Conservation (phyloP, 169 alveolate species). For the Theileria annulata region DNA sequence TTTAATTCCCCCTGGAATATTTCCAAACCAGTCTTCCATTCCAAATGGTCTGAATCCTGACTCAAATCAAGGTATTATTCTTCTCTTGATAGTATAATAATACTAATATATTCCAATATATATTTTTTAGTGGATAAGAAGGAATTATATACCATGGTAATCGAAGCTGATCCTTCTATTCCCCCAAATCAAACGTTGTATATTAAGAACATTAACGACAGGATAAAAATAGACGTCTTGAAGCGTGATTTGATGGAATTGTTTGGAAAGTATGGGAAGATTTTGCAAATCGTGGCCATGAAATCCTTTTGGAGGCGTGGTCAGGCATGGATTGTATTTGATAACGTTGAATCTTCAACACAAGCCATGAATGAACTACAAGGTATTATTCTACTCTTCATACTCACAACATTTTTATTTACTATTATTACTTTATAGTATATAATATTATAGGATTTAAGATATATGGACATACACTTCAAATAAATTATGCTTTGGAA, state of each 20-base stretch:
- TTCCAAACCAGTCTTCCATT: no score
- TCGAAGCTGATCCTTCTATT: conserved; percentile 69
- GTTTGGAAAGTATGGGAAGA: conserved; percentile 72
- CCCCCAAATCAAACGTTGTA: conserved; percentile 76
- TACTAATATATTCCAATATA: no score
- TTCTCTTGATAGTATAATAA: no score
- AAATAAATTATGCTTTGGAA: conserved; percentile 75
- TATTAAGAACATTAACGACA: conserved; percentile 72
- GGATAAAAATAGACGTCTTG: conserved; percentile 66
- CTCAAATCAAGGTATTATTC: no score
- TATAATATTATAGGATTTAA: conserved; percentile 10
- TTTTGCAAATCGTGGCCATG: conserved; percentile 77
- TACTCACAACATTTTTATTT: no score
- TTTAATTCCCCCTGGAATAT: no score
- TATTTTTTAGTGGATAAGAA: no score
- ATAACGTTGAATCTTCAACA: conserved; percentile 70
- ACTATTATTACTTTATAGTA: no score
- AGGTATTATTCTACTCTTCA: conserved; percentile 35
- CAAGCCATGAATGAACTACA: conserved; percentile 77
- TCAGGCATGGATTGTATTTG: conserved; percentile 82
- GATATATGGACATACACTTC: conserved; percentile 77
- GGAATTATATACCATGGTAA: no score
- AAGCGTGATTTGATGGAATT: conserved; percentile 65
- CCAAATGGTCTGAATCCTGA: no score
- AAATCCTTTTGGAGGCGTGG: conserved; percentile 84